These are phyloP conservation scores for Lagerstroemia speciosa DNA, from an alignment of 345 rosid genomes.

Conservation along the genomic window DNA sequence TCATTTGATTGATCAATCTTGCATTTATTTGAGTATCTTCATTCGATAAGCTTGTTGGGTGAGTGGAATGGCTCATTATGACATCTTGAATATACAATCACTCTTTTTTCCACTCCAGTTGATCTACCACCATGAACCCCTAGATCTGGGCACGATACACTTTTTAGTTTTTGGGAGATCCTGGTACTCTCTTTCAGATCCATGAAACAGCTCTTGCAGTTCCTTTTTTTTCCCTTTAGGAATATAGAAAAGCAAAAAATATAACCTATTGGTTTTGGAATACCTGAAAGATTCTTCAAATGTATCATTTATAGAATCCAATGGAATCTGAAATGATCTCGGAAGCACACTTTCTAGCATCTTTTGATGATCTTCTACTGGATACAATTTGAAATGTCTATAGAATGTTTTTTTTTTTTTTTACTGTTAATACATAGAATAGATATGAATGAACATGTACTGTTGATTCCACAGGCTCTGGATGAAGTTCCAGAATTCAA, in stretches of 20 bases:
- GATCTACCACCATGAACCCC: too few species aligned
- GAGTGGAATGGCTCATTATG: neutral
- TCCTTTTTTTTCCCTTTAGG: too few species aligned
- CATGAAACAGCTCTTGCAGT: too few species aligned
- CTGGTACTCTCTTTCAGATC: too few species aligned
- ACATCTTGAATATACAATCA: neutral
- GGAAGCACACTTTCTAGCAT: neutral
- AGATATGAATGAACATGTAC: neutral
- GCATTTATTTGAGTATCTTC: neutral
- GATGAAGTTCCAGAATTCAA: neutral
- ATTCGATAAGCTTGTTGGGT: neutral
- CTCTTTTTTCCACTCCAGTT: too few species aligned
- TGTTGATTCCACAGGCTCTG: neutral
- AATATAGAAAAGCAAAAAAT: too few species aligned
- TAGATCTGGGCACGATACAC: neutral
- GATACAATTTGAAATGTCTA: neutral
- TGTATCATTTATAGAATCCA: too few species aligned
- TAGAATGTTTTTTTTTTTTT: too few species aligned
- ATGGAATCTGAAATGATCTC: neutral
- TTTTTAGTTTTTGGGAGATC: too few species aligned
- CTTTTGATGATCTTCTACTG: neutral
- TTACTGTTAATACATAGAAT: neutral
- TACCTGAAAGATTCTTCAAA: too few species aligned
- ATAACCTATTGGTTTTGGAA: too few species aligned
- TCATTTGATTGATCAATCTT: neutral